A percentile compares a stretch with the other conserved stretches of the same genome.
Evolutionary conservation across 805 yeast species (phyloP).

Genomic region (Yamadazyma akitaensis): DNA sequence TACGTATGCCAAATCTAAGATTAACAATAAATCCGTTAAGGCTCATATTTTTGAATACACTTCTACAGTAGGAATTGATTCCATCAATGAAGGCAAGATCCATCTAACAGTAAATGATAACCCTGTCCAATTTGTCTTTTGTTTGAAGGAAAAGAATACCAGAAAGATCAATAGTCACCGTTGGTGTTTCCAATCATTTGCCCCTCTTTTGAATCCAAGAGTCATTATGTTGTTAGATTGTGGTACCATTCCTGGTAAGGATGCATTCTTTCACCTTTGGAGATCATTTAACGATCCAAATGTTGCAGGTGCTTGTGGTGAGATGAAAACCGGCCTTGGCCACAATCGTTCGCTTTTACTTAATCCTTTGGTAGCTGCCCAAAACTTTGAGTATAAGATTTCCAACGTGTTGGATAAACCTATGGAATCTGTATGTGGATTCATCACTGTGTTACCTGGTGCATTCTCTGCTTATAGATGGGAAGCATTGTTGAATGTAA

Average conservation of each 20-base stretch:
- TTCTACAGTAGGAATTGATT: conserved; percentile 80
- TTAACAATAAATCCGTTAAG: conserved; percentile 75
- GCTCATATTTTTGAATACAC: conserved; percentile 94
- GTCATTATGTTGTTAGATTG: conserved; percentile 86
- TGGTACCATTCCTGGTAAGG: conserved; percentile 86
- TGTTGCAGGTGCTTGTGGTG: conserved; percentile 98
- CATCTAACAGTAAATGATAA: conserved; percentile 63
- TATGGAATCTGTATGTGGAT: conserved; percentile 91
- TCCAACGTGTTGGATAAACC: conserved; percentile 95
- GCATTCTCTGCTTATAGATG: conserved; percentile 95
- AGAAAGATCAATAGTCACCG: conserved; percentile 93
- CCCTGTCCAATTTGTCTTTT: conserved; percentile 87
- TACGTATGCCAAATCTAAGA: conserved; percentile 89
- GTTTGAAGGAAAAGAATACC: conserved; percentile 84
- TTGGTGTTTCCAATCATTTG: conserved; percentile 95
- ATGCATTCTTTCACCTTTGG: conserved; percentile 88
- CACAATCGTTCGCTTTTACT: conserved; percentile 44
- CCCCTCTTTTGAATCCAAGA: conserved; percentile 75
- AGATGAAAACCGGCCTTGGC: conserved; percentile 84
- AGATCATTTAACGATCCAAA: conserved; percentile 72
- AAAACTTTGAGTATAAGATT: conserved; percentile 94
- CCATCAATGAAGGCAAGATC: conserved; percentile 56
- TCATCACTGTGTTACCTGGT: conserved; percentile 91
- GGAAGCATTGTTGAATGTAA: conserved; percentile 65
- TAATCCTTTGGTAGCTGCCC: conserved; percentile 93